Percentiles rank a stretch among this genome's conserved stretches.
These are phyloP conservation scores for Zygosaccharomyces rouxii DNA, from an alignment of 805 yeast genomes.

Conservation along the genomic window DNA sequence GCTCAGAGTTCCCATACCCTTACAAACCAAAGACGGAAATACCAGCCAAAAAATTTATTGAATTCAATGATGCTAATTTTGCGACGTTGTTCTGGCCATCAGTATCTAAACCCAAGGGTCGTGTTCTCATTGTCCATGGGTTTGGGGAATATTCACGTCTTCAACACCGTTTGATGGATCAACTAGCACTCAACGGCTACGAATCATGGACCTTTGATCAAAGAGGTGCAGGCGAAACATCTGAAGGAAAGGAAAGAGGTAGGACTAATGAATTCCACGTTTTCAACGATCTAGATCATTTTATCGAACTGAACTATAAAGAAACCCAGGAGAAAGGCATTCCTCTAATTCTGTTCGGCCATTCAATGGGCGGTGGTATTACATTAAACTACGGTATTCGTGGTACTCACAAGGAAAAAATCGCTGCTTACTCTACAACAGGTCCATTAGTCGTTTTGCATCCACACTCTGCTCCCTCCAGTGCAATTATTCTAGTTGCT, in stretches of 20 bases:
- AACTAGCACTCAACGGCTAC: constrained; percentile 48
- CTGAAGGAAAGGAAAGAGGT: constrained; percentile 51
- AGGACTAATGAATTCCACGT: constrained; percentile 52
- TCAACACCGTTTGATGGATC: constrained; percentile 52
- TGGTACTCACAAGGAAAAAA: constrained; percentile 46
- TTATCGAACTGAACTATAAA: constrained; percentile 31
- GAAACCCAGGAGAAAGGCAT: constrained; percentile 23
- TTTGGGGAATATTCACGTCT: constrained; percentile 55
- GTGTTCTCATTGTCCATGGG: constrained; percentile 61
- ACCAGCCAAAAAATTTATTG: constrained; percentile 24
- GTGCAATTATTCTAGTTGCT: constrained; percentile 39
- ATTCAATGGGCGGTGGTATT: constrained; percentile 82
- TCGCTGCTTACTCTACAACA: constrained; percentile 46
- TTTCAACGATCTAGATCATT: constrained; percentile 56
- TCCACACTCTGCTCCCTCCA: constrained; percentile 55
- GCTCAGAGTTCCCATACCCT: constrained; percentile 19
- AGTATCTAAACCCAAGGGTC: constrained; percentile 38
- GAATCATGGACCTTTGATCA: constrained; percentile 69
- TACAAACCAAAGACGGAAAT: constrained; percentile 20
- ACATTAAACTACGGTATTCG: constrained; percentile 54
- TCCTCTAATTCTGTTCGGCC: constrained; percentile 53
- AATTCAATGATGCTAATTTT: constrained; percentile 30
- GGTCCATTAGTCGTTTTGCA: constrained; percentile 61
- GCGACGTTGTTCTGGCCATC: constrained; percentile 31
- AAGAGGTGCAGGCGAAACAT: constrained; percentile 69